phyloP scores from a whole-genome alignment of 2,329 filamentous ascomycete genomes.

The Phaeomoniella chlamydospora region DNA sequence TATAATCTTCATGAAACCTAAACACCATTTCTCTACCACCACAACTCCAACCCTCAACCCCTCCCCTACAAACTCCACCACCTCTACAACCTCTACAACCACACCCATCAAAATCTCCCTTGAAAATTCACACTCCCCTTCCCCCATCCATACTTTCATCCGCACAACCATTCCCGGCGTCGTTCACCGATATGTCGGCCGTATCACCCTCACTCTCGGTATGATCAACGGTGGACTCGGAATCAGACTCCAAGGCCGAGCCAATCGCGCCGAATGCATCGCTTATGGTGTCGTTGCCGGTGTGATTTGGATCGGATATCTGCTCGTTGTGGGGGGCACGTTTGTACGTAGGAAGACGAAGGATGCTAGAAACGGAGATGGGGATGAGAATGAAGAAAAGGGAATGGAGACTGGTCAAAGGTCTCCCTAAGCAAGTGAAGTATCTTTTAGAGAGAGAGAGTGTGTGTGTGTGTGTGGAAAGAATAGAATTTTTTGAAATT shows the following conservation, averaged over 20 bases:
- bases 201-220: conserved; percentile 1
- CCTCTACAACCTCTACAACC: not conserved
- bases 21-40: not conserved
- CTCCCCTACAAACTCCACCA: not conserved
- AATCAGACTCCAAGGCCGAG: not conserved
- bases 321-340: not conserved
- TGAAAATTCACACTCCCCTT: not conserved
- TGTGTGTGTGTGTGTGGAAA: too few relatives aligned
- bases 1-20: not conserved
- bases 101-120: not conserved
- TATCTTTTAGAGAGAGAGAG: too few relatives aligned
- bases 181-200: not conserved
- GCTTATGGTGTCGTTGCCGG: conserved; percentile 2
- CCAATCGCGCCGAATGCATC: not conserved
- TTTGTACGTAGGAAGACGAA: not conserved
- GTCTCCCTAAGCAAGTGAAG: too few relatives aligned
- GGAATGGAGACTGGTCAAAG: too few relatives aligned
- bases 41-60: not conserved
- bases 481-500: too few relatives aligned
- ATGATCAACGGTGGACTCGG: conserved; percentile 3
- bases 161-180: not conserved
- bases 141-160: not conserved
- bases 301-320: conserved; percentile 1
- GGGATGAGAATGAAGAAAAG: too few relatives aligned
- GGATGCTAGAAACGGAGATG: too few relatives aligned